These are phyloP conservation scores for Leccinum aurantiacum DNA, from an alignment of 768 basidiomycete species.

Conservation along the genomic window DNA sequence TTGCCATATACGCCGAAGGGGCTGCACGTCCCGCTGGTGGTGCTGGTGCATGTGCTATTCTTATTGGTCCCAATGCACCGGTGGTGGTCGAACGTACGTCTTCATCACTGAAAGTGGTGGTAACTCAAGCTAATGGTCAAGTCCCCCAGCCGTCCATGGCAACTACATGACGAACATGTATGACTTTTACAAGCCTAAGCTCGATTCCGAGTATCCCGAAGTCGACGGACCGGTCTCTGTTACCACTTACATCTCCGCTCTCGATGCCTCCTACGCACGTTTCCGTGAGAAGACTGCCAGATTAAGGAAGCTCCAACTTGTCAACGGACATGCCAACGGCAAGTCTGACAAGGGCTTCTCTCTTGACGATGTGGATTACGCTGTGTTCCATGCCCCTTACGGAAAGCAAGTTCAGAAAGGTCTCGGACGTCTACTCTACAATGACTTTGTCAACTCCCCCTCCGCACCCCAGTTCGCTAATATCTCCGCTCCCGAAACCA, in stretches of 20 bases:
- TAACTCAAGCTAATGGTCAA: conserved; percentile 8
- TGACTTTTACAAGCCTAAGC: conserved; percentile 99
- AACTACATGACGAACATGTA: conserved; percentile 97
- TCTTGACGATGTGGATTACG: conserved; percentile 84
- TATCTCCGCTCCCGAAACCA: conserved; percentile 69
- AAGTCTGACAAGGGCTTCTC: conserved; percentile 51
- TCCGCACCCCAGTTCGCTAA: conserved; percentile 64
- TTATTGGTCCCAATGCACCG: conserved; percentile 96
- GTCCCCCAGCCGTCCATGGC: conserved; percentile 80
- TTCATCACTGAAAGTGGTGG: neutral
- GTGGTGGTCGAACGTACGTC: conserved; percentile 90
- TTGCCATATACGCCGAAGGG: conserved; percentile 97
- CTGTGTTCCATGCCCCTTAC: conserved; percentile 96
- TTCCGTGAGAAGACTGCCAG: conserved; percentile 82
- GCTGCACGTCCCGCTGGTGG: conserved; percentile 94
- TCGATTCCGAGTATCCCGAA: conserved; percentile 92
- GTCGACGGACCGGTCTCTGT: conserved; percentile 98
- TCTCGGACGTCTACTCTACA: conserved; percentile 86
- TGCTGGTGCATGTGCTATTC: conserved; percentile 91
- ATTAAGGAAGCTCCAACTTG: conserved; percentile 47
- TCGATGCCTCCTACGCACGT: conserved; percentile 84
- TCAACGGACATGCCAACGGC: conserved; percentile 38
- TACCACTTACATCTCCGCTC: conserved; percentile 90
- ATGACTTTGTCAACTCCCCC: conserved; percentile 88
- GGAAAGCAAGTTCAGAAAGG: conserved; percentile 99